Base-by-base conservation (phyloP, 306 rosid species). In the Begonia peltatifolia region DNA sequence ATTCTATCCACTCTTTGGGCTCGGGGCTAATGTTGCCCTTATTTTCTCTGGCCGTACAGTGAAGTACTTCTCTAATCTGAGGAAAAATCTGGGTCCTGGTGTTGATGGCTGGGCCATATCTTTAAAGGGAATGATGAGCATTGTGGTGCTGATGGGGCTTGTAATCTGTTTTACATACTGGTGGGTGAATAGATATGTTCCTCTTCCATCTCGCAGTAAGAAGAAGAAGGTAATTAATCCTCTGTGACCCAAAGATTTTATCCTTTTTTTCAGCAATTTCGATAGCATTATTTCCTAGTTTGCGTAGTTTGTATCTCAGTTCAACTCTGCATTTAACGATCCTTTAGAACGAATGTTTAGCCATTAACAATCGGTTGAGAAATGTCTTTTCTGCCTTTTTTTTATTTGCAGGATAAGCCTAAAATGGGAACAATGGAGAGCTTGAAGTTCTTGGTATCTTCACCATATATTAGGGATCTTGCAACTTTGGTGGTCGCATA, bases 391-490 rank as follows among this genome's bases (percentile, higher is more conserved):
- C 9, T 10, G 18, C 6, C 20, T 3, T 42, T 18, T 4, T 50
- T 35, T 18, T 42, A 44, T 63, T 62, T 72, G 60, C 87, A 89
- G 95, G 93, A 80, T 47, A 89, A 80, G 74, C 90, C 83, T 38
- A 82, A 82, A 53, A 89, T 89, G 97, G 90, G 94, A 53, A 89
- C 97, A 51, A 80, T 82, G 79, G 97, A 89, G 84, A 89, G 97
- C 76, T 76, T 89, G 83, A 89, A 89, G 61, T 89, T 89, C 79
- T 89, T 84, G 83, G 94, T 87, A 49, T 89, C 97, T 63, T 89
- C 97, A 42, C 69, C 50, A 60, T 89, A 89, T 75, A 84, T 89
- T 30, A 78, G 97, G 69, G 88, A 89, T 78, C 87, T 89, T 48
- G 95, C 97, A 60, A 89, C 97, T 72, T 71, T 89, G 65, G 97